Evolutionary conservation across 176 grass and related monocot species (phyloP).

Genomic region (Tillandsia leiboldiana): DNA sequence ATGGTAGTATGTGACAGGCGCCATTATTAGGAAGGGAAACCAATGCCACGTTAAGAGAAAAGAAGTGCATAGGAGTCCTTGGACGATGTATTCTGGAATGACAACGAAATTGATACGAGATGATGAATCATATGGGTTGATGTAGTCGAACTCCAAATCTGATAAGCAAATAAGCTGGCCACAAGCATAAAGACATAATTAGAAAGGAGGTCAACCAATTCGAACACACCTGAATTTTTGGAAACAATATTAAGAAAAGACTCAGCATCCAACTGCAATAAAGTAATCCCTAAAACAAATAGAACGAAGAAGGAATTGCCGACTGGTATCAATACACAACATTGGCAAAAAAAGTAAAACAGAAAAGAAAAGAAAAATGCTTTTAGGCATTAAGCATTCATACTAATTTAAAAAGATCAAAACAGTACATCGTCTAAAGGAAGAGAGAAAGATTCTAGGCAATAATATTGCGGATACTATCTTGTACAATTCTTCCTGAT

Average conservation of each 20-base stretch:
- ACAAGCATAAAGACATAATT: conserved; percentile 22
- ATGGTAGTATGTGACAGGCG: conserved; percentile 88
- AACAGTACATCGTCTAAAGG: too few species aligned
- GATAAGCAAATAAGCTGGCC: conserved; percentile 78
- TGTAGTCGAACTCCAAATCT: conserved; percentile 93
- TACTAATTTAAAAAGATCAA: too few species aligned
- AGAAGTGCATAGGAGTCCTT: conserved; percentile 53
- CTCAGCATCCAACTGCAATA: neutral
- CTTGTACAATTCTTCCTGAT: too few species aligned
- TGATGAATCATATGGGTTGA: conserved; percentile 92
- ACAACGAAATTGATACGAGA: conserved; percentile 75
- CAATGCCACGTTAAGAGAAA: conserved; percentile 73
- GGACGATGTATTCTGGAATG: conserved; percentile 55
- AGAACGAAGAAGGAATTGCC: neutral
- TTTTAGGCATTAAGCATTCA: neutral
- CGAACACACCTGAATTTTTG: conserved; percentile 4
- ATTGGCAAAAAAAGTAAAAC: too few species aligned
- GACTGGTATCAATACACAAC: neutral
- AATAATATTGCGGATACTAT: too few species aligned
- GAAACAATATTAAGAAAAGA: neutral
- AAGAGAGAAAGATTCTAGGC: too few species aligned
- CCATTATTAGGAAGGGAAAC: conserved; percentile 74
- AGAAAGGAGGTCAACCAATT: conserved; percentile 18
- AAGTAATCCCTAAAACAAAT: neutral
- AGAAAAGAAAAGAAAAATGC: neutral